These are phyloP conservation scores for Paramecium caudatum DNA, from an alignment of 73 alveolate species.

Conservation along the genomic window DNA sequence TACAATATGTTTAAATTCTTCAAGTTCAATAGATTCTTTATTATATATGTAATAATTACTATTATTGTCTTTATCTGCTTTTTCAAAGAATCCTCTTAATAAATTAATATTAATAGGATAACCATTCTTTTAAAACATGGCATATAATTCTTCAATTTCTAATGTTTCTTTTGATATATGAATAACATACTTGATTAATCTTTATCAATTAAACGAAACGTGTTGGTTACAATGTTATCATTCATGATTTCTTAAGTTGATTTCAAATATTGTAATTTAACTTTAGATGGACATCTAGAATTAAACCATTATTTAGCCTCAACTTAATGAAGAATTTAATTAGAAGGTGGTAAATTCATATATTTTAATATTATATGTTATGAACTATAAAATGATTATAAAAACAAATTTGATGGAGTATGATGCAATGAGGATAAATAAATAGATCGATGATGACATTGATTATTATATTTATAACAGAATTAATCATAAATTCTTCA, in stretches of 20 bases:
- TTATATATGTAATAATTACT: not conserved
- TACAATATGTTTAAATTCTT: constrained; percentile 51
- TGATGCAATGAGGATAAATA: no score
- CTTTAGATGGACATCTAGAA: constrained; percentile 12
- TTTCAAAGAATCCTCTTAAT: constrained; percentile 12
- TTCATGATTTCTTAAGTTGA: not conserved
- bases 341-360: constrained; percentile 8
- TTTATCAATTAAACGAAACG: constrained; percentile 21
- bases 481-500: not conserved
- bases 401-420: no score
- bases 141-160: constrained; percentile 16
- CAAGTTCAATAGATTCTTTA: constrained; percentile 52
- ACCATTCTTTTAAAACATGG: constrained; percentile 61
- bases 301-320: not conserved
- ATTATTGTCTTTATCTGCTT: constrained; percentile 54
- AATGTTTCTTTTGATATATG: not conserved
- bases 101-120: constrained; percentile 28
- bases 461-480: constrained; percentile 13
- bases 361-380: not conserved
- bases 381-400: no score
- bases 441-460: constrained; percentile 36
- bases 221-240: constrained; percentile 34
- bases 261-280: constrained; percentile 39
- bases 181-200: constrained; percentile 30
- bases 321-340: constrained; percentile 1